A percentile compares a stretch with the other conserved stretches of the same genome.
Conservation (phyloP, 2,329 filamentous ascomycete genomes). For the Pseudopyricularia javanii region DNA sequence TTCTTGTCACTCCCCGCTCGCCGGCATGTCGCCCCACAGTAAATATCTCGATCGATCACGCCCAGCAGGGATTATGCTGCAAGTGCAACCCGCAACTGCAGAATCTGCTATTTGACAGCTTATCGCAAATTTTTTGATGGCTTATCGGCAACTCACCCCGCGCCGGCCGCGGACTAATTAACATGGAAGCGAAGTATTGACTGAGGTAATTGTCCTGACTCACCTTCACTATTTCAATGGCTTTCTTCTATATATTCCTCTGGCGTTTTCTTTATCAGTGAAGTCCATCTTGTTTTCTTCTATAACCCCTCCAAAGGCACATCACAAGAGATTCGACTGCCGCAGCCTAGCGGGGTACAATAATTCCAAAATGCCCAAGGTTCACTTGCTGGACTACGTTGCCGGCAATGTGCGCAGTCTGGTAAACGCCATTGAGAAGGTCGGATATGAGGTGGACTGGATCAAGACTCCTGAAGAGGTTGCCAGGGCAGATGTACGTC, state of each 20-base stretch:
- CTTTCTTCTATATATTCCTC: no score
- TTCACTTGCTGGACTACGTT: conserved; percentile 77
- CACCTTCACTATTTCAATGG: no score
- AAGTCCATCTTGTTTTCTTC: background rate
- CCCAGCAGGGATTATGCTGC: background rate
- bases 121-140: background rate
- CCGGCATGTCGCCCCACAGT: no score
- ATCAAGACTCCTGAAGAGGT: conserved; percentile 76
- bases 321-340: background rate
- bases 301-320: background rate
- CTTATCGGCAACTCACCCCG: background rate
- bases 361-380: conserved; percentile 36
- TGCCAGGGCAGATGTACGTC: conserved; percentile 64
- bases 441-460: conserved; percentile 90
- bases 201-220: no score
- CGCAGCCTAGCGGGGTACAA: background rate
- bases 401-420: conserved; percentile 93
- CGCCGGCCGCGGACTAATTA: background rate
- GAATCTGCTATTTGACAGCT: background rate
- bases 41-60: no score
- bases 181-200: no score
- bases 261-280: no score
- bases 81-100: background rate
- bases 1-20: no score
- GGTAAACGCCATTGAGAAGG: conserved; percentile 93